Evolutionary conservation across 177 flowering plant genomes (phyloP), one percentile per base, ranked within the genome.

Genomic region (Telopea speciosissima): DNA sequence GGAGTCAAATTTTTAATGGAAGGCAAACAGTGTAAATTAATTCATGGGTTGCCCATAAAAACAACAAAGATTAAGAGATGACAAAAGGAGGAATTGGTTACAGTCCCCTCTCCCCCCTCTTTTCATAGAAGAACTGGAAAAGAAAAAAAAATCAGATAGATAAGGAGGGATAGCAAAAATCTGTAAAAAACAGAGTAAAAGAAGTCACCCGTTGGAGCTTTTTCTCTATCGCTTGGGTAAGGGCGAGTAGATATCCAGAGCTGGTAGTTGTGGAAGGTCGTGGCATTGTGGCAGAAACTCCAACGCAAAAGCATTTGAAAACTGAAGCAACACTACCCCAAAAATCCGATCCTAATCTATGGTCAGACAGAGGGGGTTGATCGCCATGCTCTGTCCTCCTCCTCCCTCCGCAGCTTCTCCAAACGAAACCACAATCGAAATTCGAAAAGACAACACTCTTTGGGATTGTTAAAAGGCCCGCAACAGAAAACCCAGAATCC

Each of bases 211-310:
- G 87, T 62, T 85, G 93, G 36, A 95, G 97, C 85, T 91, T 93
- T 77, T 87, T 95, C 83, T 95, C 84, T 77, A 95, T 95, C 77
- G 91, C 90, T 31, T 75, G 91, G 1, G 94, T 72, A 63, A 95
- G 87, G n/a, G 98, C 97, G 68, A 83, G 61, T 77, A 88, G 90
- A 76, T 89, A 90, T 67, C 87, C 92, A 60, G 86, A 86, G 71
- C 89, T 81, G 25, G 80, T 84, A 76, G 83, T 72, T 63, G 81
- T 71, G 21, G 82, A 74, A 69, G 80, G 68, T 59, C 63, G 70
- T 33, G 86, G 42, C 84, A 85, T 82, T 65, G 63, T 68, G 45
- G 59, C 21, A n/a, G 61, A 66, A 28, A 44, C 59, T 19, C 28
- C 63, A 26, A 42, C 24, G 40, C 23, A 36, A 59, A 25, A 36